phyloP scores from a whole-genome alignment of 129 eudicot genomes.

The Flaveria linearis region DNA sequence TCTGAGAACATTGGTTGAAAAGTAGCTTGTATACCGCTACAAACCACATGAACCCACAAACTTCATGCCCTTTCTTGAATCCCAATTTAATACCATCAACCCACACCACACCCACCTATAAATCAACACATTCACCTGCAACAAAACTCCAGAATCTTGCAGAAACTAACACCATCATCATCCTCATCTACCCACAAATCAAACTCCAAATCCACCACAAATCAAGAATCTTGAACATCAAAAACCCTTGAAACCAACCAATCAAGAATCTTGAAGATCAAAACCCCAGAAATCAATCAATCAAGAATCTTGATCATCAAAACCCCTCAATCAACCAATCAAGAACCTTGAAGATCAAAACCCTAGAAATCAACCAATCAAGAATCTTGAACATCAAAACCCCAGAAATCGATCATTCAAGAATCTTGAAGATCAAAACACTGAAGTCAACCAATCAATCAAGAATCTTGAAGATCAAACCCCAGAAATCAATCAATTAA shows the following conservation, averaged over 20 bases:
- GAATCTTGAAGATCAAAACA: no score
- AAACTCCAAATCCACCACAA: neutral
- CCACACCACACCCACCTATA: constrained; percentile 9
- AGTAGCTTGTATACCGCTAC: neutral
- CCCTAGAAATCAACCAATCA: no score
- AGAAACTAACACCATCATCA: neutral
- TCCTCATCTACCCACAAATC: neutral
- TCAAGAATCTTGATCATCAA: no score
- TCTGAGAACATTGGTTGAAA: constrained; percentile 19
- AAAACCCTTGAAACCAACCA: neutral
- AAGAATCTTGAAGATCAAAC: no score
- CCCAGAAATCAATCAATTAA: neutral
- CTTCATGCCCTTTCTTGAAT: constrained; percentile 5
- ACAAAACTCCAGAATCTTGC: neutral
- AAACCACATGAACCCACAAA: constrained; percentile 26
- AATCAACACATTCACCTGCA: neutral
- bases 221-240: neutral
- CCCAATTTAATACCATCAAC: neutral
- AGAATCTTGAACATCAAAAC: no score
- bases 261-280: no score
- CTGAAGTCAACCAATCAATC: no score
- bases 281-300: no score
- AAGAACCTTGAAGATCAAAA: no score
- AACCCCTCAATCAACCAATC: no score
- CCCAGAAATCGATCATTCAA: no score